phyloP scores from a whole-genome alignment of 2,329 filamentous ascomycete genomes.

The Pseudogymnoascus sp. region DNA sequence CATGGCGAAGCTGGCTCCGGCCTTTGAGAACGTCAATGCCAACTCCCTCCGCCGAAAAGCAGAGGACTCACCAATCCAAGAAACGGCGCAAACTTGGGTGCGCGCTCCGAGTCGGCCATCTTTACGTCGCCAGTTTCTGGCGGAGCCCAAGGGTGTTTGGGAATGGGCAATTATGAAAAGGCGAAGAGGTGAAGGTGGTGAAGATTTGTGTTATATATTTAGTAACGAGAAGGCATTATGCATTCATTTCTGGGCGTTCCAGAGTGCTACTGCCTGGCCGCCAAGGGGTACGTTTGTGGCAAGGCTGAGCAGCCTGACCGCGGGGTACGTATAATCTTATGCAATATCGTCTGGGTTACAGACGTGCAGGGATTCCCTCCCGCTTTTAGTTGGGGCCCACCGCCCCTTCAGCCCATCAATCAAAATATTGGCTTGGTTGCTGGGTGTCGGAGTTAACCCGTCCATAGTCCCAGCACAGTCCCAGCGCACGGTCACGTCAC shows the following conservation, averaged over 20 bases:
- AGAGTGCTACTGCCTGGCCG: neutral
- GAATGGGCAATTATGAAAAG: neutral
- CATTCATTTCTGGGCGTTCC: neutral
- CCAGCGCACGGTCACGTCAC: neutral
- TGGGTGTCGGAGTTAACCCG: neutral
- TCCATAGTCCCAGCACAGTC: neutral
- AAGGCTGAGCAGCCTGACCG: neutral
- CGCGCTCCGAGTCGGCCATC: neutral
- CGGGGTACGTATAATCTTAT: neutral
- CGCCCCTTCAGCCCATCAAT: neutral
- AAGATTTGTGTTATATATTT: neutral
- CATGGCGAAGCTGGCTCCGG: neutral
- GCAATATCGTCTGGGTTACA: neutral
- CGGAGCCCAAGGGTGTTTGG: neutral
- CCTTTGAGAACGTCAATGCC: neutral
- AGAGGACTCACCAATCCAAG: neutral
- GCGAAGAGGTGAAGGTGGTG: neutral
- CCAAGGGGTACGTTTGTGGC: neutral
- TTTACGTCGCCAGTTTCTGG: neutral
- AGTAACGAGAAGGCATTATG: neutral
- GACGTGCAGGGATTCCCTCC: neutral
- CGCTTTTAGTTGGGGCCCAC: neutral
- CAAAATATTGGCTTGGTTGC: neutral
- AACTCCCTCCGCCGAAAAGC: neutral
- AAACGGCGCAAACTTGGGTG: conserved; percentile 1